Conservation (phyloP, 768 basidiomycete genomes). For the Sporobolomyces phaffii region DNA sequence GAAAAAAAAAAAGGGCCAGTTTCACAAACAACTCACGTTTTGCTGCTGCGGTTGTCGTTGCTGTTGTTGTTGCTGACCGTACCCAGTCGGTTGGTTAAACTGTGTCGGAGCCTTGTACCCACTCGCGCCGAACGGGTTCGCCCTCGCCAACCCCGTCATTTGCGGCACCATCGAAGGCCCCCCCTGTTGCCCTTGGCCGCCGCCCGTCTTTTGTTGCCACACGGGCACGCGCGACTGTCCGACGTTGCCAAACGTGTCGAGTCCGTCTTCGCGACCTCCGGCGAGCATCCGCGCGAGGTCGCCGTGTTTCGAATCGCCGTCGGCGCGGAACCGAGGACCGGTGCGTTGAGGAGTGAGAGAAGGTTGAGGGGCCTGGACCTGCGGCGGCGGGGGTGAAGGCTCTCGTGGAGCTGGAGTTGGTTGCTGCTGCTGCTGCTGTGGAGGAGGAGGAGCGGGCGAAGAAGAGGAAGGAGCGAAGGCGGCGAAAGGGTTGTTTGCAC, state of each 20-base stretch:
- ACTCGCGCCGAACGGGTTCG: constrained; percentile 31
- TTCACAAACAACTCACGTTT: constrained; percentile 4
- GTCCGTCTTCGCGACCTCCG: constrained; percentile 71
- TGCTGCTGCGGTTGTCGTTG: constrained; percentile 27
- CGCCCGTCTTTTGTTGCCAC: constrained; percentile 35
- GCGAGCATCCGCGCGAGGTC: constrained; percentile 76
- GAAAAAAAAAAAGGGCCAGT: no score
- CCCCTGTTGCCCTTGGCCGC: not conserved
- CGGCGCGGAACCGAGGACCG: constrained; percentile 17
- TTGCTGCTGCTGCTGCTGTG: constrained; percentile 33
- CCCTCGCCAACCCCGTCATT: constrained; percentile 23
- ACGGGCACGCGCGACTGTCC: constrained; percentile 54
- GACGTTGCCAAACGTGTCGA: constrained; percentile 86
- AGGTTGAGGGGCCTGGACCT: no score
- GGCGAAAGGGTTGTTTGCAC: constrained; percentile 96
- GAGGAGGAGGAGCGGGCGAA: constrained; percentile 33
- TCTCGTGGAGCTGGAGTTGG: no score
- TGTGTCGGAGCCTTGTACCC: constrained; percentile 24
- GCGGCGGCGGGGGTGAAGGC: constrained; percentile 35
- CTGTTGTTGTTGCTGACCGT: constrained; percentile 19
- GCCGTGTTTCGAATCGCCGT: constrained; percentile 62
- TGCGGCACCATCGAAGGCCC: constrained; percentile 17
- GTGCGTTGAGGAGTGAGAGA: constrained; percentile 24
- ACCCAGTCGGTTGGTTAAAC: constrained; percentile 34
- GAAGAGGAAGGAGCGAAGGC: constrained; percentile 42